A percentile compares a stretch with the other conserved stretches of the same genome.
phyloP scores from a whole-genome alignment of 129 eudicot genomes.

The Helichrysum umbraculigerum region DNA sequence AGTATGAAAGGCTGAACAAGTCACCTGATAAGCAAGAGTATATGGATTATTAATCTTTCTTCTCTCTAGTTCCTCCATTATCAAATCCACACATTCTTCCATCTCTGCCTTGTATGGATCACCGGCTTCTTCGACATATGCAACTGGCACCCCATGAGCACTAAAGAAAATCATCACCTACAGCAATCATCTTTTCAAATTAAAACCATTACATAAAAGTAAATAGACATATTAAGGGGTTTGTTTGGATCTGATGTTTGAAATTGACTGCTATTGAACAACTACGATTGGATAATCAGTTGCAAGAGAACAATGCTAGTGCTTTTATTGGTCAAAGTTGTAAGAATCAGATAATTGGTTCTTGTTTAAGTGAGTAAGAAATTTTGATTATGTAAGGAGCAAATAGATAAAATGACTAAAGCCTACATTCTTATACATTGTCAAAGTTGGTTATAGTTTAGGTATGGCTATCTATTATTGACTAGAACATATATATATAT shows the following conservation, averaged over 20 bases:
- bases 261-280: neutral
- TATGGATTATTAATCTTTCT: slow-evolving; percentile 61
- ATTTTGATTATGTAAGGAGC: neutral
- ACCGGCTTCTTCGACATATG: slow-evolving; percentile 99
- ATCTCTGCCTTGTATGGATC: slow-evolving; percentile 99
- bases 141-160: slow-evolving; percentile 98
- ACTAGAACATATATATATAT: too few relatives aligned
- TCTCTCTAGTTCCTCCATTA: slow-evolving; percentile 94
- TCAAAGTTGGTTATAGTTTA: neutral
- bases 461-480: too few relatives aligned
- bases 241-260: neutral
- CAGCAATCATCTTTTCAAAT: slow-evolving; percentile 2
- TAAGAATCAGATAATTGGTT: neutral
- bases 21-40: slow-evolving; percentile 94
- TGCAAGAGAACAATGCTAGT: neutral
- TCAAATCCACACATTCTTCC: slow-evolving; percentile 98
- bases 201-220: slow-evolving; percentile 20
- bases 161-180: slow-evolving; percentile 98
- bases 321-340: neutral
- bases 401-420: neutral
- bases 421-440: neutral
- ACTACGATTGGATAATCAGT: too few relatives aligned
- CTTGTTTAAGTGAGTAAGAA: neutral
- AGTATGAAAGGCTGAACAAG: neutral
- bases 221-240: neutral